phyloP scores from a whole-genome alignment of 805 yeast species.

The Schwanniomyces sp. region DNA sequence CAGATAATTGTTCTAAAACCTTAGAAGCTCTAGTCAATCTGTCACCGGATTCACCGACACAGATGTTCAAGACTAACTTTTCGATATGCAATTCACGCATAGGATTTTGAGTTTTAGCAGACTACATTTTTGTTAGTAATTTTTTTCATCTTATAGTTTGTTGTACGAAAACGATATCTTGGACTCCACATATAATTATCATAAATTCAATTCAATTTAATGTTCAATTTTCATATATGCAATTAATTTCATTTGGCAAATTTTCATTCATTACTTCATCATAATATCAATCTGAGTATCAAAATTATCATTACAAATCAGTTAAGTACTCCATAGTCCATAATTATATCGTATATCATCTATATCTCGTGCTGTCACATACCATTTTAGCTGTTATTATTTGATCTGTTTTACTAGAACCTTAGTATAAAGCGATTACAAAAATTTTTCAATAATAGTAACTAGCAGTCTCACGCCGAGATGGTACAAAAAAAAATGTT shows the following conservation, averaged over 20 bases:
- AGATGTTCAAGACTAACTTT: slow-evolving; percentile 98
- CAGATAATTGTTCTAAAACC: slow-evolving; percentile 99
- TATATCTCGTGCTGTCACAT: slow-evolving; percentile 9
- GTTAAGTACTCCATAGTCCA: not conserved
- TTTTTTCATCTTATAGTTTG: not conserved
- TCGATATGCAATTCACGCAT: slow-evolving; percentile 99
- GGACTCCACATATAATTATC: not conserved
- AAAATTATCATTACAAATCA: not conserved
- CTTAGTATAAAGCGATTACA: slow-evolving; percentile 3
- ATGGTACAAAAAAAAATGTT: slow-evolving; percentile 3
- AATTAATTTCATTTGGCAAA: too few relatives aligned
- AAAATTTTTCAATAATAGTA: slow-evolving; percentile 6
- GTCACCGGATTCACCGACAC: slow-evolving; percentile 99
- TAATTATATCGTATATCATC: not conserved
- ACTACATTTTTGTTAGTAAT: slow-evolving; percentile 21
- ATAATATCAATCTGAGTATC: not conserved
- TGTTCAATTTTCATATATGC: too few relatives aligned
- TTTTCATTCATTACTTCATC: too few relatives aligned
- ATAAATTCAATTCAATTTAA: not conserved
- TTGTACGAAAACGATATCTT: not conserved
- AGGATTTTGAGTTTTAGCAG: slow-evolving; percentile 70
- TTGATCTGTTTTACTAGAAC: slow-evolving; percentile 7
- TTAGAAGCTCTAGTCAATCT: slow-evolving; percentile 99
- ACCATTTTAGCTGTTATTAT: slow-evolving; percentile 16
- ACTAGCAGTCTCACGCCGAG: not conserved